Percentiles rank a stretch among this genome's conserved stretches.
These are phyloP conservation scores for Boechera retrofracta DNA, from an alignment of 345 rosid genomes.

Conservation along the genomic window DNA sequence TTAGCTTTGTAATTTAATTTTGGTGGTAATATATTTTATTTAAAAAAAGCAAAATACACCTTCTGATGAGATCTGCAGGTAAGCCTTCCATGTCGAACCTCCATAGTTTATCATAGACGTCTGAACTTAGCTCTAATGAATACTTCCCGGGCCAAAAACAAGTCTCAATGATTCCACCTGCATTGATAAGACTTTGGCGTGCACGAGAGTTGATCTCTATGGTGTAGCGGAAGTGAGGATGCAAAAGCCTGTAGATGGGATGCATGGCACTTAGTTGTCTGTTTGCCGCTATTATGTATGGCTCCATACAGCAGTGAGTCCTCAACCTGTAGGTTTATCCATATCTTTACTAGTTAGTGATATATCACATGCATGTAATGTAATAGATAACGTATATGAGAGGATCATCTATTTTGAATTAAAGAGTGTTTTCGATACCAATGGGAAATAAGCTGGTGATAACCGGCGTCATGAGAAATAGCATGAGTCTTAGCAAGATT, in stretches of 20 bases:
- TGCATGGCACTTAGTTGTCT: slow-evolving; percentile 78
- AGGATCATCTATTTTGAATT: background rate
- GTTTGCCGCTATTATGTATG: slow-evolving; percentile 68
- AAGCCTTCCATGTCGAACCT: slow-evolving; percentile 46
- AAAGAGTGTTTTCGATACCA: slow-evolving; percentile 51
- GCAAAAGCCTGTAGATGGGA: slow-evolving; percentile 63
- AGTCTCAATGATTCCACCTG: slow-evolving; percentile 68
- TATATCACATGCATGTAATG: background rate
- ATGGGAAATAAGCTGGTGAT: slow-evolving; percentile 75
- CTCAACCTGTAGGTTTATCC: slow-evolving; percentile 55
- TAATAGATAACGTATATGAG: background rate
- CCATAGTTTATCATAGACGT: slow-evolving; percentile 42
- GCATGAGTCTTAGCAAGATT: slow-evolving; percentile 73
- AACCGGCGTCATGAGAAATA: slow-evolving; percentile 65
- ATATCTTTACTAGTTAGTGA: slow-evolving; percentile 8
- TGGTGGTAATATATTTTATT: background rate
- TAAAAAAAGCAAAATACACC: background rate
- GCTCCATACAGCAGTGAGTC: slow-evolving; percentile 71
- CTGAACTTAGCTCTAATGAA: slow-evolving; percentile 62
- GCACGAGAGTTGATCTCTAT: slow-evolving; percentile 82
- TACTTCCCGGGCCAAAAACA: slow-evolving; percentile 65
- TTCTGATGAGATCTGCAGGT: slow-evolving; percentile 47
- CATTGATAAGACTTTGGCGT: slow-evolving; percentile 59
- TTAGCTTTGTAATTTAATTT: background rate
- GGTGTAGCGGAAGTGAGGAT: slow-evolving; percentile 81